Evolutionary conservation across 805 yeast genomes (phyloP).

Genomic region (Saccharomycopsis sp.): DNA sequence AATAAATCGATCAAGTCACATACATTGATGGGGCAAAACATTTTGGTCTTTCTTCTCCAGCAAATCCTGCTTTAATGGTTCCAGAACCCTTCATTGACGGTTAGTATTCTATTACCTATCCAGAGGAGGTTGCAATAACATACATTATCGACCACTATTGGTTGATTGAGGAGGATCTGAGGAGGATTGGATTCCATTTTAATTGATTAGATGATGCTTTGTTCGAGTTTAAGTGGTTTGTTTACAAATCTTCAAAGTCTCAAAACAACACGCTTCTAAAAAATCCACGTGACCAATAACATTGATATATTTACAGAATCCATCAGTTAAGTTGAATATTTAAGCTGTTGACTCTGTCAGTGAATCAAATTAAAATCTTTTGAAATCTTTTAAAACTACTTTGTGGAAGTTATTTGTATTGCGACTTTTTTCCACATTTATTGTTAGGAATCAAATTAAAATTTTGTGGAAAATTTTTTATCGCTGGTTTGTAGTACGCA

Average conservation of each 20-base stretch:
- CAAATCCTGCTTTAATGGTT: slow-evolving; percentile 77
- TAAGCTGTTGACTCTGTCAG: too few relatives aligned
- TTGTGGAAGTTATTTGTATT: too few relatives aligned
- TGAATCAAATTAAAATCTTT: too few relatives aligned
- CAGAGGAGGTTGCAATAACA: slow-evolving; percentile 12
- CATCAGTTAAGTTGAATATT: neutral
- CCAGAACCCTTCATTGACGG: slow-evolving; percentile 59
- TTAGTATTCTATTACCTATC: slow-evolving; percentile 1
- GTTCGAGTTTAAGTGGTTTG: neutral
- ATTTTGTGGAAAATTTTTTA: too few relatives aligned
- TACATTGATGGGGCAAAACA: slow-evolving; percentile 47
- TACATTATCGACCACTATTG: slow-evolving; percentile 63
- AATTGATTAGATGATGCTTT: neutral
- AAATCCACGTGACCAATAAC: neutral
- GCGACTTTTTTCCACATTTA: too few relatives aligned
- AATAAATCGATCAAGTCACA: slow-evolving; percentile 17
- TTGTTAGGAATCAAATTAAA: too few relatives aligned
- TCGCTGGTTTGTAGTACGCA: too few relatives aligned
- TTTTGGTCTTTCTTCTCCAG: slow-evolving; percentile 81
- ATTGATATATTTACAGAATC: neutral
- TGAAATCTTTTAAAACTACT: too few relatives aligned
- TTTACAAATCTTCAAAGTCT: neutral
- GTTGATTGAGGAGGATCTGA: slow-evolving; percentile 44
- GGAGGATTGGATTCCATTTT: slow-evolving; percentile 7
- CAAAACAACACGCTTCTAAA: neutral